phyloP scores from a whole-genome alignment of 2,329 filamentous ascomycete genomes.

The Colletotrichum zoysiae region DNA sequence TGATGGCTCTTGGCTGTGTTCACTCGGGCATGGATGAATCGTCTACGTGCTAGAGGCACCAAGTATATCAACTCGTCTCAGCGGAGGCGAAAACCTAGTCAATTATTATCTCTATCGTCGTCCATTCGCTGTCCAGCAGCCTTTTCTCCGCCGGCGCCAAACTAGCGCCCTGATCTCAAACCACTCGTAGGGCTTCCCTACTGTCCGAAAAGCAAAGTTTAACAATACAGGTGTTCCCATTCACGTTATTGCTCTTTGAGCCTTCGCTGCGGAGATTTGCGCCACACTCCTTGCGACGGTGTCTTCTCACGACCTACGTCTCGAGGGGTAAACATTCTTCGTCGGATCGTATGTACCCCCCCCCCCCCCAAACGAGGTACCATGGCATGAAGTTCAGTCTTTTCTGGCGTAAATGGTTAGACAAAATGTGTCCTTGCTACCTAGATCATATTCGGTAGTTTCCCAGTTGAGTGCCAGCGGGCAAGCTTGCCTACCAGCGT shows the following conservation, averaged over 20 bases:
- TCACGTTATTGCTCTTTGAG: background rate
- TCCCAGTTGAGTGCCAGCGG: background rate
- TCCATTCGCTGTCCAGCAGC: background rate
- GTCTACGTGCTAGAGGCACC: background rate
- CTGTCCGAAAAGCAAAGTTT: background rate
- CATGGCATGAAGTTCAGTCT: background rate
- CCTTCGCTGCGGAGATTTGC: background rate
- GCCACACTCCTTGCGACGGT: background rate
- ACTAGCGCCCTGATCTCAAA: background rate
- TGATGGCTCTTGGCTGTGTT: background rate
- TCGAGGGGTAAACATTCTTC: background rate
- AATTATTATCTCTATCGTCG: background rate
- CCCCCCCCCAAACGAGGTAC: background rate
- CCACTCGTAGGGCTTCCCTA: background rate
- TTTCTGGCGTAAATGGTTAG: background rate
- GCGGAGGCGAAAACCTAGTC: background rate
- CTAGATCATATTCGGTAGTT: background rate
- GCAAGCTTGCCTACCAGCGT: background rate
- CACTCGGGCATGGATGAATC: background rate
- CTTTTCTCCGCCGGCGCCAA: background rate
- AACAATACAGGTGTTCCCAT: background rate
- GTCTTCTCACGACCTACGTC: background rate
- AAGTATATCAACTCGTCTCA: background rate
- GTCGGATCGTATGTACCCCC: background rate
- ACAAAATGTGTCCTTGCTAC: background rate